phyloP scores from a whole-genome alignment of 345 rosid species.

The Cardiospermum halicacabum region DNA sequence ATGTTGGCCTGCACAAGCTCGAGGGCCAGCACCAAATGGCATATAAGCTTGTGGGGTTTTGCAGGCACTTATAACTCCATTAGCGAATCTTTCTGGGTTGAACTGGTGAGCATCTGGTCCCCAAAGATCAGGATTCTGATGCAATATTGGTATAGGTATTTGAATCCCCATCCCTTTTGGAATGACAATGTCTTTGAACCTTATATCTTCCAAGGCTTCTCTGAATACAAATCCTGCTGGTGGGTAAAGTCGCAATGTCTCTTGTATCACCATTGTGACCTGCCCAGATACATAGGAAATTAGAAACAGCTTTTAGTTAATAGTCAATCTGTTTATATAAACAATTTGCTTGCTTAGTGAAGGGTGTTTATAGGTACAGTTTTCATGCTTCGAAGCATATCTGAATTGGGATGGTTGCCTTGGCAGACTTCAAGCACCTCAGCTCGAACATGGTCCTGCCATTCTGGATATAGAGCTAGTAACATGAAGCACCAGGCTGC shows the following conservation, averaged over 20 bases:
- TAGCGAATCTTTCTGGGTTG: conserved; percentile 39
- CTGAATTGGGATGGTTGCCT: conserved; percentile 12
- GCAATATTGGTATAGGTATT: conserved; percentile 32
- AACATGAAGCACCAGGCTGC: conserved; percentile 38
- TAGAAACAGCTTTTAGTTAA: neutral
- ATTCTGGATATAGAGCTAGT: conserved; percentile 37
- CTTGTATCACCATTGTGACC: conserved; percentile 36
- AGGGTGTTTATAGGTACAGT: conserved; percentile 12
- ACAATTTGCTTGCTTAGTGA: neutral
- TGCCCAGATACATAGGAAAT: neutral
- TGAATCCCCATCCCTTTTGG: conserved; percentile 34
- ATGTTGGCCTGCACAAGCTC: conserved; percentile 41
- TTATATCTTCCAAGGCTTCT: conserved; percentile 25
- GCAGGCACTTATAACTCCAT: conserved; percentile 43
- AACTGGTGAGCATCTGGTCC: conserved; percentile 38
- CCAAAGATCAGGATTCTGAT: conserved; percentile 34
- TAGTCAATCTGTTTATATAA: neutral
- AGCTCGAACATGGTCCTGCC: conserved; percentile 42
- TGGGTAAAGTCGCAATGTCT: conserved; percentile 39
- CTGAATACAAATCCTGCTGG: conserved; percentile 25
- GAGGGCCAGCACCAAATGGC: conserved; percentile 42
- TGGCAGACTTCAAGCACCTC: conserved; percentile 28
- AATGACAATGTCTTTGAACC: conserved; percentile 28
- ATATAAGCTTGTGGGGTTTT: conserved; percentile 41
- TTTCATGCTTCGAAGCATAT: conserved; percentile 28